phyloP scores from a whole-genome alignment of 2,329 filamentous ascomycete species.

The Raffaelea albimanens region DNA sequence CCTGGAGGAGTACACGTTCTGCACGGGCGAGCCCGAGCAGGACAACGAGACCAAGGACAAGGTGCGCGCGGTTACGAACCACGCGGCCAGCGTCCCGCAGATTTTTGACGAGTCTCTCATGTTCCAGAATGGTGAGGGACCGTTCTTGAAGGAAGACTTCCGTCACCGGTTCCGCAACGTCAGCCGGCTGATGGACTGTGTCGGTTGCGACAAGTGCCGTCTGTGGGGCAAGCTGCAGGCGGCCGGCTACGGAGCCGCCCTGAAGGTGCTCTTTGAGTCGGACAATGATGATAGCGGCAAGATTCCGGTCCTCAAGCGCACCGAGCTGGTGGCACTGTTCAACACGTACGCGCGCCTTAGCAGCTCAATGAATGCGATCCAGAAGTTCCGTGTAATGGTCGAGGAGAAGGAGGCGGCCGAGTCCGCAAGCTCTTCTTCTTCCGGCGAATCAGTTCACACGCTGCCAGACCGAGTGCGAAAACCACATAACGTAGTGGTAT shows the following conservation, averaged over 20 bases:
- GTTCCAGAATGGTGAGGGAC: conserved; percentile 72
- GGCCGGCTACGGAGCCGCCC: conserved; percentile 83
- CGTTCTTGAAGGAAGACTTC: conserved; percentile 91
- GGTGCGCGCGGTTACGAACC: conserved; percentile 64
- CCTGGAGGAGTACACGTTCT: conserved; percentile 77
- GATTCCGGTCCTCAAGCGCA: conserved; percentile 66
- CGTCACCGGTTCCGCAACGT: conserved; percentile 95
- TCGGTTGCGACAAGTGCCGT: conserved; percentile 96
- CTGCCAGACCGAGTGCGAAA: conserved; percentile 32
- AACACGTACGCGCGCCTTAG: conserved; percentile 88
- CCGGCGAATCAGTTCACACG: conserved; percentile 16
- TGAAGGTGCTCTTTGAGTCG: conserved; percentile 95
- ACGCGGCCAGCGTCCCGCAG: conserved; percentile 58
- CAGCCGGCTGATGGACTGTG: conserved; percentile 94
- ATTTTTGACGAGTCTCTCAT: conserved; percentile 95
- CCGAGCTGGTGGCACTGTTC: conserved; percentile 86
- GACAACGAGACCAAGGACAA: conserved; percentile 73
- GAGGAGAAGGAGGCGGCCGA: conserved; percentile 25
- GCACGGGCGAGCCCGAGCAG: conserved; percentile 72
- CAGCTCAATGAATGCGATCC: conserved; percentile 66
- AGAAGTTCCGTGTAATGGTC: conserved; percentile 56
- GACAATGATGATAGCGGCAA: conserved; percentile 53
- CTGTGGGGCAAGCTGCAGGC: conserved; percentile 98
- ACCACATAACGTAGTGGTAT: conserved; percentile 29
- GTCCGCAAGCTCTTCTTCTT: conserved; percentile 6